A percentile compares a stretch with the other conserved stretches of the same genome.
These are phyloP conservation scores for Rhodotorula sp. DNA, from an alignment of 1,284 basidiomycete species.

Conservation along the genomic window DNA sequence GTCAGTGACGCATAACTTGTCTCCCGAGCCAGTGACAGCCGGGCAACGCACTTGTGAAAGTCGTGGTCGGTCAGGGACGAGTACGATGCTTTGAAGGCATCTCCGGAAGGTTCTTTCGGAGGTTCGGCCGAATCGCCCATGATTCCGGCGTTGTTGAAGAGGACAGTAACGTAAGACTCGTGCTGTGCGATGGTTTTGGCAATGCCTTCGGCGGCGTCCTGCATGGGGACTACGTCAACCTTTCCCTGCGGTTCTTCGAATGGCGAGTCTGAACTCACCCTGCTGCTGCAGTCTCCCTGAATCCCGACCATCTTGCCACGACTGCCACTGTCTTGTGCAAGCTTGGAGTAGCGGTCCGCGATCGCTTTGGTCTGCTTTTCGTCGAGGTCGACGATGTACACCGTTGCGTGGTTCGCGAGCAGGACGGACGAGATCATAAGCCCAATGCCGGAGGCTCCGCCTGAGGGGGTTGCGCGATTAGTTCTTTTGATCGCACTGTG, in stretches of 20 bases:
- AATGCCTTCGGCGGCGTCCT: conserved; percentile 16
- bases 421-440: conserved; percentile 53
- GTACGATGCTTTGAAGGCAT: conserved; percentile 12
- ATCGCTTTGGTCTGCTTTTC: conserved; percentile 2
- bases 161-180: conserved; percentile 13
- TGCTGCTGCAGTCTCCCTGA: conserved; percentile 8
- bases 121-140: conserved; percentile 5
- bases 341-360: conserved; percentile 7
- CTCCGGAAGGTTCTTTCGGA: background rate
- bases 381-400: conserved; percentile 48
- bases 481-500: background rate
- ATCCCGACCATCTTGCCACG: conserved; percentile 15
- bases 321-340: conserved; percentile 2
- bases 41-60: conserved; percentile 7
- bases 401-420: conserved; percentile 53
- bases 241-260: background rate
- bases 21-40: background rate
- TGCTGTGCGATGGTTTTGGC: conserved; percentile 1
- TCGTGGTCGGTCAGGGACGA: conserved; percentile 11
- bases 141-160: conserved; percentile 29
- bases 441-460: conserved; percentile 53
- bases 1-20: background rate
- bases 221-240: background rate
- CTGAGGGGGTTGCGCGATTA: conserved; percentile 35
- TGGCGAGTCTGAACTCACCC: background rate